These are phyloP conservation scores for Crotalaria pallida DNA, from an alignment of 306 rosid genomes.

Conservation along the genomic window DNA sequence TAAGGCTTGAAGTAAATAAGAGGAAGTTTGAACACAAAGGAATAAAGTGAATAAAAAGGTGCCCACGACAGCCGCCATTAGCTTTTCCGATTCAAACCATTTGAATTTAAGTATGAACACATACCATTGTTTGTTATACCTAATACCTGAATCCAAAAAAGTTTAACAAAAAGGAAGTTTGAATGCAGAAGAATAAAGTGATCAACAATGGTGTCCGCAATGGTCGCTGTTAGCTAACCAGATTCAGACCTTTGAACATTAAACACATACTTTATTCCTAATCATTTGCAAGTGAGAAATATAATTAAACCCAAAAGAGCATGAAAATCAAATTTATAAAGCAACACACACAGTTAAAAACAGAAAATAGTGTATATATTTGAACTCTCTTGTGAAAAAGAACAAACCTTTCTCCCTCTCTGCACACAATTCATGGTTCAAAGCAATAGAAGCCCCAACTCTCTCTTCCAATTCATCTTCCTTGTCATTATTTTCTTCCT, in stretches of 20 bases:
- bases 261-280: background rate
- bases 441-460: slow-evolving; percentile 3
- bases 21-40: background rate
- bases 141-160: no score
- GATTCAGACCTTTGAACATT: background rate
- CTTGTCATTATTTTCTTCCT: slow-evolving; percentile 4
- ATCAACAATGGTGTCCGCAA: no score
- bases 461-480: slow-evolving; percentile 20
- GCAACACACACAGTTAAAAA: background rate
- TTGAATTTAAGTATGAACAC: background rate
- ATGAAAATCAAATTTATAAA: background rate
- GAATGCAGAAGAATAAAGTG: no score
- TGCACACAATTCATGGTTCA: slow-evolving; percentile 4
- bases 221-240: background rate
- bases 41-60: background rate
- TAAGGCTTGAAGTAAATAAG: background rate
- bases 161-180: no score
- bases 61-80: background rate
- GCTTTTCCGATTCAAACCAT: background rate
- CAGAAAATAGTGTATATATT: background rate
- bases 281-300: background rate
- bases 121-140: background rate
- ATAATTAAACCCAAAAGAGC: background rate
- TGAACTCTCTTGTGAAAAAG: background rate
- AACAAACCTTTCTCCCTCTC: slow-evolving; percentile 29